A percentile compares a stretch with the other conserved stretches of the same genome.
Evolutionary conservation across 352 stramenopile species (phyloP).

Genomic region (Bremia lactucae): DNA sequence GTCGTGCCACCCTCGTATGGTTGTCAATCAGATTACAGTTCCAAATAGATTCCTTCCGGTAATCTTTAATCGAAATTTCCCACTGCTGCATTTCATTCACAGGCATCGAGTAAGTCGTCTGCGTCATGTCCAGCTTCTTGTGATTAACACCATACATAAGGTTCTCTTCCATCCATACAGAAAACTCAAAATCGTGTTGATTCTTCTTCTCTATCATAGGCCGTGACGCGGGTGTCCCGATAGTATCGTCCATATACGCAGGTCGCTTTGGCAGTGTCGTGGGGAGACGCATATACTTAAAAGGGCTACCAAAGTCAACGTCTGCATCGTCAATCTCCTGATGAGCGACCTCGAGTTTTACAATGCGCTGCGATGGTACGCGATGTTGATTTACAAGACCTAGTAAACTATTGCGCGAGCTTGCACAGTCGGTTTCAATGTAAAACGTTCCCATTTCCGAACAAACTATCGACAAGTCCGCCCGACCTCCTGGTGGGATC

Average conservation of each 20-base stretch:
- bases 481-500: constrained; percentile 50
- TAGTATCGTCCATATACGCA: constrained; percentile 43
- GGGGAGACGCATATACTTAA: constrained; percentile 22
- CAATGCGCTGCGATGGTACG: constrained; percentile 51
- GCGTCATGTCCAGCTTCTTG: constrained; percentile 27
- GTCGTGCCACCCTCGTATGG: constrained; percentile 6
- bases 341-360: constrained; percentile 34
- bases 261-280: constrained; percentile 33
- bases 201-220: constrained; percentile 21
- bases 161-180: constrained; percentile 46
- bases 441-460: constrained; percentile 41
- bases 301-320: constrained; percentile 3
- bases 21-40: constrained; percentile 27
- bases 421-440: constrained; percentile 49
- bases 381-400: constrained; percentile 56
- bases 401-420: constrained; percentile 44
- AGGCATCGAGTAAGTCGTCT: constrained; percentile 58
- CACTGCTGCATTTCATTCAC: constrained; percentile 61
- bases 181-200: constrained; percentile 69
- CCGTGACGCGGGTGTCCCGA: constrained; percentile 8
- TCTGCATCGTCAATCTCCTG: constrained; percentile 12
- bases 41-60: constrained; percentile 24
- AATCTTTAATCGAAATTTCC: constrained; percentile 49
- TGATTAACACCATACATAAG: constrained; percentile 61
- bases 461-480: constrained; percentile 51